Evolutionary conservation across 2,329 filamentous ascomycete genomes (phyloP).

Genomic region (Zelopaecilomyces penicillatus): DNA sequence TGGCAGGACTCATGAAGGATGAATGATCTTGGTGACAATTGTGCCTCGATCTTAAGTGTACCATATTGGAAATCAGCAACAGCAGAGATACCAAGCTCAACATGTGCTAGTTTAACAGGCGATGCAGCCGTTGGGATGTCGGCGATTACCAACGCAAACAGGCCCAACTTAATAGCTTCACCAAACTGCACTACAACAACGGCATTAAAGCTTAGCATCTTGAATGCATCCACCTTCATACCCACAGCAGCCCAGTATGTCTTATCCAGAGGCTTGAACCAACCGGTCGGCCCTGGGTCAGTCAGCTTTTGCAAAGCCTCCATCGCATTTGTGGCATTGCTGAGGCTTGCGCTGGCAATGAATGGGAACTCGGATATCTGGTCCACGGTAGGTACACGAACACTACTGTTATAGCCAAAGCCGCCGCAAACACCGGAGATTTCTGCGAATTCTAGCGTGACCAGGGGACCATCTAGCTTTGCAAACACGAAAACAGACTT

Average conservation of each 20-base stretch:
- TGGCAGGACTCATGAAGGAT: constrained; percentile 31
- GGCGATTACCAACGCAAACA: constrained; percentile 23
- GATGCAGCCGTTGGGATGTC: constrained; percentile 19
- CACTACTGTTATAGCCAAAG: constrained; percentile 31
- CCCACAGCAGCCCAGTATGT: constrained; percentile 31
- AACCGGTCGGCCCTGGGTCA: constrained; percentile 12
- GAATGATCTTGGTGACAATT: constrained; percentile 31
- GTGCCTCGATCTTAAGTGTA: constrained; percentile 27
- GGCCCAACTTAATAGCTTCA: constrained; percentile 21
- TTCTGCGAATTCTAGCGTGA: constrained; percentile 28
- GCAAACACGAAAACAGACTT: constrained; percentile 29
- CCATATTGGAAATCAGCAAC: constrained; percentile 27
- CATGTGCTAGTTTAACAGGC: constrained; percentile 22
- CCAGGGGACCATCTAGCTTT: constrained; percentile 29
- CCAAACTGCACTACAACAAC: constrained; percentile 27
- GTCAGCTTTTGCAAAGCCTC: constrained; percentile 2
- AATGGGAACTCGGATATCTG: constrained; percentile 14
- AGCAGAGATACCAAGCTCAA: constrained; percentile 28
- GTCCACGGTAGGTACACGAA: constrained; percentile 21
- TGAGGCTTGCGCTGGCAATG: constrained; percentile 2
- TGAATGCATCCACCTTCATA: constrained; percentile 28
- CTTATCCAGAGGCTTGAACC: constrained; percentile 22
- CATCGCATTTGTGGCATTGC: constrained; percentile 1
- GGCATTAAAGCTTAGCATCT: constrained; percentile 27
- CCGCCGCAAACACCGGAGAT: constrained; percentile 27